Base-by-base conservation (phyloP, 305 asterid species). In the Fraxinus dipetala region DNA sequence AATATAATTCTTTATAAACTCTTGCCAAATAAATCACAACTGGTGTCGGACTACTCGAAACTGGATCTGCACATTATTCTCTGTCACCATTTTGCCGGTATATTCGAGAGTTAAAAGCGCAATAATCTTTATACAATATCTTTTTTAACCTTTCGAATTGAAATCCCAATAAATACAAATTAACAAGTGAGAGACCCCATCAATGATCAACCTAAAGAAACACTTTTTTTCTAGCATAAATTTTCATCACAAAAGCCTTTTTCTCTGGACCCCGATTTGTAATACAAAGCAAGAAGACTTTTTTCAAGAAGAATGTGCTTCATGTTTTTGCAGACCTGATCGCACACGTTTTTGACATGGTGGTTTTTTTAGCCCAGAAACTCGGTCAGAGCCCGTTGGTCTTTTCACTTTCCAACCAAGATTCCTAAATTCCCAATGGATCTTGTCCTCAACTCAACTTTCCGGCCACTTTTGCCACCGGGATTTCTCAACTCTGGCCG, bases 361-460 rank as follows among this genome's bases (percentile, higher is more conserved):
- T 0, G 4, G 16, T 24, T 13, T n/a, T 51, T 16, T 51, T 20
- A 20, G 69, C 69, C 30, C 69, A 7, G 31, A 18, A 59, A 6
- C 22, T 16, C 22, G 63, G 5, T 16, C 6, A 20, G 69, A 20
- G 22, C 13, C 69, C 13, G 69, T 59, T 7, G 69, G 30, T 18
- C 5, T 14, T 11, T 10, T 30, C 36, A 26, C 35, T 65, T 54
- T 77, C 73, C 83, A 36, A 34, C 76, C 79, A 32, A 78, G 80
- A 67, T 78, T 79, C 31, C 36, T 67, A 36, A 67, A 11, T 67
- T 67, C 87, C 43, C 35, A 8, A 92, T 91, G 97, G 92, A 85
- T 69, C 79, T 90, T 73, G 78, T 85, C 80, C 88, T 88, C 2
- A 13, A 87, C 77, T 78, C 95, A 0, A 56, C 89, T 80, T 87